These are phyloP conservation scores for Fragaria vesca DNA, from an alignment of 306 rosid species.

Conservation along the genomic window DNA sequence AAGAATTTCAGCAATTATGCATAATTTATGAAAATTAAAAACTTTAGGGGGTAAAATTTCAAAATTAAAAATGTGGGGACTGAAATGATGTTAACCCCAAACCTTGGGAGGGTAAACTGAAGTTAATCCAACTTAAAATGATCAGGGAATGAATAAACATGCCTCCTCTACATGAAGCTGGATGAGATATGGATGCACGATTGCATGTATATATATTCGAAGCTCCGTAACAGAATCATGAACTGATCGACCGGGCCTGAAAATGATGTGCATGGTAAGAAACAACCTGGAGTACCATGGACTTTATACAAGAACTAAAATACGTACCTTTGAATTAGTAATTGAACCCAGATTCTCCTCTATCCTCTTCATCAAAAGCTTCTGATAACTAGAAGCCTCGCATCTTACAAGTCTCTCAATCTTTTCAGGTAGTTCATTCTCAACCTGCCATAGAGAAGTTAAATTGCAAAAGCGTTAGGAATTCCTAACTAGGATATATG, in stretches of 20 bases:
- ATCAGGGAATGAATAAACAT: conserved; percentile 31
- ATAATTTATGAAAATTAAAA: too few relatives aligned
- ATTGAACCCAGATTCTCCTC: conserved; percentile 97
- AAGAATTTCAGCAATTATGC: too few relatives aligned
- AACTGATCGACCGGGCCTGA: conserved; percentile 74
- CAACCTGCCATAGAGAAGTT: conserved; percentile 55
- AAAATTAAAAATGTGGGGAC: too few relatives aligned
- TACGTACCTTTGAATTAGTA: conserved; percentile 65
- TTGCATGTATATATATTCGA: conserved; percentile 82
- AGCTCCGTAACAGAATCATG: conserved; percentile 99
- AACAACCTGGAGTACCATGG: not conserved
- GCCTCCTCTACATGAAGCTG: conserved; percentile 98
- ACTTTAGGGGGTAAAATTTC: too few relatives aligned
- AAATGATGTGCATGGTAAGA: conserved; percentile 19
- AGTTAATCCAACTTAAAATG: not conserved
- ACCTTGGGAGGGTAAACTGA: too few relatives aligned
- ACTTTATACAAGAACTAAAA: conserved; percentile 8
- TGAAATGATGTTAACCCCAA: too few relatives aligned
- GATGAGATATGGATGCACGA: conserved; percentile 85
- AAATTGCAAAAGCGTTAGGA: conserved; percentile 27
- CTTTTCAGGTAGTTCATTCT: conserved; percentile 93
- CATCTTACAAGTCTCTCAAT: conserved; percentile 94
- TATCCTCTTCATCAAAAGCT: conserved; percentile 96
- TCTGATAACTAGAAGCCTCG: conserved; percentile 98
- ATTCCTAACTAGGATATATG: not conserved